A percentile compares a stretch with the other conserved stretches of the same genome.
Evolutionary conservation across 2,329 filamentous ascomycete species (phyloP).

Genomic region (Trichoderma afroharzianum): DNA sequence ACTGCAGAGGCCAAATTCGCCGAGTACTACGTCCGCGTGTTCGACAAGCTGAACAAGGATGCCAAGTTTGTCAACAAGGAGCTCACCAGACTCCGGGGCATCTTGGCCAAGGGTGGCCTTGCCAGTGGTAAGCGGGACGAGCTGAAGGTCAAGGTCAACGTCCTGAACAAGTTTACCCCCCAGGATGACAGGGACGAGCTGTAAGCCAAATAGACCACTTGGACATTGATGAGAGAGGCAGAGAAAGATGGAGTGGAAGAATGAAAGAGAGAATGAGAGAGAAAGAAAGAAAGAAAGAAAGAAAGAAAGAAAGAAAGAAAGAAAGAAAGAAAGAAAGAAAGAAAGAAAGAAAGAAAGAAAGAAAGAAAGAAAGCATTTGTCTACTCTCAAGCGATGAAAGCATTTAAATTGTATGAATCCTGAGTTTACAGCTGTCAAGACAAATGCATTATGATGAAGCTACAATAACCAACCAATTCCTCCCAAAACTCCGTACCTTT

Average conservation of each 20-base stretch:
- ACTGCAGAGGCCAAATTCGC: conserved; percentile 69
- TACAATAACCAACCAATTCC: background rate
- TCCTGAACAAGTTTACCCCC: conserved; percentile 72
- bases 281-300: background rate
- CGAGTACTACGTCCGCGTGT: conserved; percentile 90
- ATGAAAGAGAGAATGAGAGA: background rate
- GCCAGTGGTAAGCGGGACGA: conserved; percentile 86
- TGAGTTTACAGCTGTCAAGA: background rate
- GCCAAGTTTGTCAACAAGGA: conserved; percentile 82
- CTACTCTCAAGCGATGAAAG: conserved; percentile 9
- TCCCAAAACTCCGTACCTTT: conserved; percentile 5
- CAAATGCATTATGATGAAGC: conserved; percentile 2
- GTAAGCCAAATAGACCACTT: conserved; percentile 24
- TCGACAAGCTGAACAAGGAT: conserved; percentile 78
- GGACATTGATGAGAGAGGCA: background rate
- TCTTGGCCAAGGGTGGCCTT: conserved; percentile 82
- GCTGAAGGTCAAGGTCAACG: conserved; percentile 80
- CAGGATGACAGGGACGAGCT: conserved; percentile 55
- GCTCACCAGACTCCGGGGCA: conserved; percentile 70
- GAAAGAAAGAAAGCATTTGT: background rate
- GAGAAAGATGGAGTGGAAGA: background rate
- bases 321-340: background rate
- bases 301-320: background rate
- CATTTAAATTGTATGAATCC: conserved; percentile 11
- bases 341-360: no score